A percentile compares a stretch with the other conserved stretches of the same genome.
Conservation (phyloP, 331 rosid species). For the Rhamnella rubrinervis region DNA sequence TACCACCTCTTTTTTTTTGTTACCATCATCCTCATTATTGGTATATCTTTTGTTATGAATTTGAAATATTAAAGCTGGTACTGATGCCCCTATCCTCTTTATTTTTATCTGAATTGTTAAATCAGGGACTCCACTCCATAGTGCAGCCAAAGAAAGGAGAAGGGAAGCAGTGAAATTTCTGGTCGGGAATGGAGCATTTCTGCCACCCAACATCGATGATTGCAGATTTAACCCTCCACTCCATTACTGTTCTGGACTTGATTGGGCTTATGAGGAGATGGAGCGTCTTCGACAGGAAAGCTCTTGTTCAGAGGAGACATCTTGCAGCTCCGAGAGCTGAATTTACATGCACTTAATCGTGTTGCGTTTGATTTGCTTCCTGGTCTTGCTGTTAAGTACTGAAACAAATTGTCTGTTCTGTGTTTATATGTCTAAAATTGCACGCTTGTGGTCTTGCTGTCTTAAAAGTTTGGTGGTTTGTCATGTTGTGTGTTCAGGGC, state of each 20-base stretch:
- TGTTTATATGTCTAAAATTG: too few species aligned
- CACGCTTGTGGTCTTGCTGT: too few species aligned
- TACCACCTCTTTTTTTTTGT: neutral
- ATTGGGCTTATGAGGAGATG: conserved; percentile 99
- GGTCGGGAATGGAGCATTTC: conserved; percentile 89
- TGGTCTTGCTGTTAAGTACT: too few species aligned
- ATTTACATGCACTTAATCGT: neutral
- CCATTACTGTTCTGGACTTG: conserved; percentile 93
- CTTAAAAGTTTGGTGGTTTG: too few species aligned
- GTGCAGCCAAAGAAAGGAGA: conserved; percentile 93
- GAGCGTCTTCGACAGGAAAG: conserved; percentile 54
- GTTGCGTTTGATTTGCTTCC: too few species aligned
- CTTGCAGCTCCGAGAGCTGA: conserved; percentile 76
- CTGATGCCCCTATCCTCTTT: neutral
- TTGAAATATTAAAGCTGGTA: neutral
- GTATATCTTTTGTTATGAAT: too few species aligned
- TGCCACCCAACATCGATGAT: conserved; percentile 83
- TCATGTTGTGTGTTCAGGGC: too few species aligned
- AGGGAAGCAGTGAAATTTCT: conserved; percentile 80
- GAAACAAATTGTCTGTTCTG: too few species aligned
- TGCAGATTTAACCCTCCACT: conserved; percentile 95
- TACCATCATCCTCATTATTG: neutral
- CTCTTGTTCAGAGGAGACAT: conserved; percentile 51
- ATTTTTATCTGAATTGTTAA: neutral
- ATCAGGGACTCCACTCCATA: conserved; percentile 98